A percentile compares a stretch with the other conserved stretches of the same genome.
These are phyloP conservation scores for Micromonas commoda DNA, from an alignment of 139 green algal genomes.

Conservation along the genomic window DNA sequence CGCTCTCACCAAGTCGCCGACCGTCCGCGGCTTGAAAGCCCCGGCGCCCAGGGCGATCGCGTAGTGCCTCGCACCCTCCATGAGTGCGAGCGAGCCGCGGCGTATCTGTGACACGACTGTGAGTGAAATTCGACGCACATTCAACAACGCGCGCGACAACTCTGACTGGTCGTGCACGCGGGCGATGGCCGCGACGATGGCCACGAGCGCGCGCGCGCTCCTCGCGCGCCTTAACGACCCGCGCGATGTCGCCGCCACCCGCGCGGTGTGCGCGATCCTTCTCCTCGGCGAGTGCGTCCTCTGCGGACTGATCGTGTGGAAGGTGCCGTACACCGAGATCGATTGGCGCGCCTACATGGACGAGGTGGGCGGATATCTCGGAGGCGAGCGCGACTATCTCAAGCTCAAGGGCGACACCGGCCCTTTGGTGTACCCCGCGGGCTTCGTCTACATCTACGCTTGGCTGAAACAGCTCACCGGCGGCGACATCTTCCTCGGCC, in stretches of 20 bases:
- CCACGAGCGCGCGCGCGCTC: not conserved
- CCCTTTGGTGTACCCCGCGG: slow-evolving; percentile 78
- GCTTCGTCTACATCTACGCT: slow-evolving; percentile 70
- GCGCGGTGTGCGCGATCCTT: slow-evolving; percentile 16
- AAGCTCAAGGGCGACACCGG: slow-evolving; percentile 65
- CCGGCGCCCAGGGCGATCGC: too few species aligned
- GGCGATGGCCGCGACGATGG: not conserved
- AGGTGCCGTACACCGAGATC: slow-evolving; percentile 44
- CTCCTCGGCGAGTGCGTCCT: slow-evolving; percentile 37
- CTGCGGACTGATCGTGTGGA: slow-evolving; percentile 40
- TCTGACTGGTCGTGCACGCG: too few species aligned
- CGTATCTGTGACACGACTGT: too few species aligned
- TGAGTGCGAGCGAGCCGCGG: too few species aligned
- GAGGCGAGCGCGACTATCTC: slow-evolving; percentile 70
- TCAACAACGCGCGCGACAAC: too few species aligned
- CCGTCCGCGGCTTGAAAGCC: too few species aligned
- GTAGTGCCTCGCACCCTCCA: too few species aligned
- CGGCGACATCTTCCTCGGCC: slow-evolving; percentile 29
- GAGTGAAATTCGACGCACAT: too few species aligned
- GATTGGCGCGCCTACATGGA: slow-evolving; percentile 57
- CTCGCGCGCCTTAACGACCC: not conserved
- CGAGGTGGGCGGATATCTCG: slow-evolving; percentile 38
- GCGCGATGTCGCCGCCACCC: not conserved
- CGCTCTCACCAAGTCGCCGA: too few species aligned
- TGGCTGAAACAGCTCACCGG: slow-evolving; percentile 52